phyloP scores from a whole-genome alignment of 2,329 filamentous ascomycete genomes.

The Fusarium lateritium region DNA sequence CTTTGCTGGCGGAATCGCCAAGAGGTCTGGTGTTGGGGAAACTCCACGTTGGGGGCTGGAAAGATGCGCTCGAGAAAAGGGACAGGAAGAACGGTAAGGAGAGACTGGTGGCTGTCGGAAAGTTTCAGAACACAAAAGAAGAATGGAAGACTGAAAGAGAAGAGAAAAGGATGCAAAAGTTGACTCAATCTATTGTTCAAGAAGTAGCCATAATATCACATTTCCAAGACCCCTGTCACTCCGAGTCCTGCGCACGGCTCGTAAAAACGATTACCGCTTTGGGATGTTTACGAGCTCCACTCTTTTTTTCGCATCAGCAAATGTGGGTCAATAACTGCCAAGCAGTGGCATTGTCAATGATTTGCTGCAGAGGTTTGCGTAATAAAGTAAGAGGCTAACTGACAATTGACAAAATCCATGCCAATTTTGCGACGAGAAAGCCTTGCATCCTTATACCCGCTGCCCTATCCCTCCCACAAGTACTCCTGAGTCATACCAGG shows the following conservation, averaged over 20 bases:
- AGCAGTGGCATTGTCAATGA: no score
- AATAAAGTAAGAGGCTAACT: no score
- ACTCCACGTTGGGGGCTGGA: no score
- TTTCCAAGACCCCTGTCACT: neutral
- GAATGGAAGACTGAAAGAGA: accelerated
- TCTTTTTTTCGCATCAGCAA: neutral
- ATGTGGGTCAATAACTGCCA: neutral
- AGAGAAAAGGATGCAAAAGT: neutral
- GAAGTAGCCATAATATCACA: neutral
- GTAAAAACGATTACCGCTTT: slow-evolving; percentile 37
- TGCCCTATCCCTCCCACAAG: slow-evolving; percentile 35
- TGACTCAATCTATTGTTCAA: neutral
- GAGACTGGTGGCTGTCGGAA: no score
- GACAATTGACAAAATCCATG: no score
- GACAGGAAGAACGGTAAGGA: neutral
- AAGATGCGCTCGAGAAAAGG: neutral
- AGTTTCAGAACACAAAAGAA: no score
- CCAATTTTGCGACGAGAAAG: no score
- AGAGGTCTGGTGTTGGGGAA: no score
- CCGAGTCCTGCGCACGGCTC: slow-evolving; percentile 10
- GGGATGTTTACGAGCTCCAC: slow-evolving; percentile 34
- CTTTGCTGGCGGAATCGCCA: no score
- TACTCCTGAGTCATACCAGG: slow-evolving; percentile 49
- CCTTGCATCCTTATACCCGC: no score
- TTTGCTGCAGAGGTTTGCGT: no score